These are phyloP conservation scores for Lichenothelia convexa DNA, from an alignment of 495 filamentous ascomycete genomes.

Conservation along the genomic window DNA sequence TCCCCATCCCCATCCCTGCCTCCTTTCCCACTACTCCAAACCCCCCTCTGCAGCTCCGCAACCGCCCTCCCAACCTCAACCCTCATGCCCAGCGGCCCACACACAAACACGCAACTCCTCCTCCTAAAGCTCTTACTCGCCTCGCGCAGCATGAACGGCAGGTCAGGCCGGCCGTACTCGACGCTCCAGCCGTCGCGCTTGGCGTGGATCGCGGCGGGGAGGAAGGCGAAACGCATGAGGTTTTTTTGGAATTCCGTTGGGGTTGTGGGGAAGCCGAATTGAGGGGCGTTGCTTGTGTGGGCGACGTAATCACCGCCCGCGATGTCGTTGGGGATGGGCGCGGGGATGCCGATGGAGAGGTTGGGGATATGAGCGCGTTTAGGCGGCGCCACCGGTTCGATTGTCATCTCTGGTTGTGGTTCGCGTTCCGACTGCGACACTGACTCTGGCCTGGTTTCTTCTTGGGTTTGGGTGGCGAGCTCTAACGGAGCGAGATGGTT, in stretches of 20 bases:
- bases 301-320: slow-evolving; percentile 22
- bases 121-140: slow-evolving; percentile 59
- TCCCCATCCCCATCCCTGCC: no score
- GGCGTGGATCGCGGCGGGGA: slow-evolving; percentile 36
- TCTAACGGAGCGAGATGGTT: slow-evolving; percentile 7
- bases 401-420: slow-evolving; percentile 1
- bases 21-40: no score
- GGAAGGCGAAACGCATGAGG: slow-evolving; percentile 72
- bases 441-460: not conserved
- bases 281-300: slow-evolving; percentile 16
- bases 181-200: slow-evolving; percentile 70
- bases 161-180: slow-evolving; percentile 81
- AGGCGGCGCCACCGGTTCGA: not conserved
- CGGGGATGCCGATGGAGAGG: slow-evolving; percentile 3
- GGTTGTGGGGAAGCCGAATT: slow-evolving; percentile 55
- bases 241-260: slow-evolving; percentile 65
- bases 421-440: slow-evolving; percentile 1
- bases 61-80: slow-evolving; percentile 71
- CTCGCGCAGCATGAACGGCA: slow-evolving; percentile 65
- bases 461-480: no score
- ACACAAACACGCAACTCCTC: slow-evolving; percentile 83
- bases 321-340: not conserved
- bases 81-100: slow-evolving; percentile 73
- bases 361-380: slow-evolving; percentile 10
- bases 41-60: slow-evolving; percentile 61